Evolutionary conservation across 1,139 yeast genomes (phyloP), one percentile per base, ranked within the genome.

Genomic region (Candida pseudoviswanathii): DNA sequence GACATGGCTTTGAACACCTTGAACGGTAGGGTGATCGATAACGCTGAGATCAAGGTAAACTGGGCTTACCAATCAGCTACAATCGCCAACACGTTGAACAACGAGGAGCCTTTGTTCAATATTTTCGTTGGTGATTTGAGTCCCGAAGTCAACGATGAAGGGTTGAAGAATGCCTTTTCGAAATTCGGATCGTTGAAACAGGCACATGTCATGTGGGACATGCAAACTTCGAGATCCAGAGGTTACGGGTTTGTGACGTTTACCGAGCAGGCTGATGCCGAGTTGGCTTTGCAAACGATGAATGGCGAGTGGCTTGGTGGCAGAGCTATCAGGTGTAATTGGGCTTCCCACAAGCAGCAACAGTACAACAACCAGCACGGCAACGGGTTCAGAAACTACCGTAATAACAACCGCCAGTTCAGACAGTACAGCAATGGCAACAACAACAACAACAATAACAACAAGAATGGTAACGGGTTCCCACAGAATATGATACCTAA

Each of bases 121-220:
- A 71, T 91, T 45, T 91, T 90, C 66, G 92, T 91, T 24, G 97
- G 97, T 48, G 97, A 91, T 65, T 77, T 91, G 59, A 84, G 90
- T 34, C 78, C 87, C 8, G 96, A 91, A 58, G 86, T 91, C 37
- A 85, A 88, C 61, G 97, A 91, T 65, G 96, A 87, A 57, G 67
- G 80, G 21, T 75, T 91, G 55, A 75, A 74, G 47, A 71, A 67
- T 43, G 78, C 88, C 5, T 91, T 91, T 63, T 59, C 73, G n/a
- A 72, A 73, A 49, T 88, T 82, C 64, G 73, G 74, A 22, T 80
- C 91, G 3, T 72, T 88, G 60, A 73, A 83, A 46, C 96, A 89
- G 64, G 97, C 96, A 16, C 92, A 90, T 59, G 96, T 91, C 37
- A 91, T 91, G 96, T 90, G 97, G 97, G 97, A 91, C 66, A 89